Conservation (phyloP, 2,329 filamentous ascomycete genomes). For the Lachnellula hyalina region DNA sequence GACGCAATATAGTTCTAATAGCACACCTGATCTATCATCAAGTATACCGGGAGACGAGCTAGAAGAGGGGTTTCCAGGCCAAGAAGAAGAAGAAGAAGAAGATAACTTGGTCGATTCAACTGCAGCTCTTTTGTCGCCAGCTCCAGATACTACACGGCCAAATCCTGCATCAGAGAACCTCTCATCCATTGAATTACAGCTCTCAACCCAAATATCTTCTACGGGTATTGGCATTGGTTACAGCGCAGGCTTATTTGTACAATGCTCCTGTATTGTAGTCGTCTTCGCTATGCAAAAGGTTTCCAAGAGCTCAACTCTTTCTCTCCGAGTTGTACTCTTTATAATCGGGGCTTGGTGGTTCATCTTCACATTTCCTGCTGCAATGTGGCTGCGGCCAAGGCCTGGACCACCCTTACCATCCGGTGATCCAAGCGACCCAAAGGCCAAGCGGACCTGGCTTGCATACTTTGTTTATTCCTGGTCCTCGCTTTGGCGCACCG, state of each 20-base stretch:
- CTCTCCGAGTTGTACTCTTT: constrained; percentile 80
- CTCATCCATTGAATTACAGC: constrained; percentile 62
- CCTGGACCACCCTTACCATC: constrained; percentile 74
- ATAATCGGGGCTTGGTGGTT: constrained; percentile 91
- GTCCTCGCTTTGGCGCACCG: constrained; percentile 77
- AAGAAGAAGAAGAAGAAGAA: constrained; percentile 4
- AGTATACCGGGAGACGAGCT: constrained; percentile 17
- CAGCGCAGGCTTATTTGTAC: constrained; percentile 76
- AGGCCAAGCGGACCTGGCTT: constrained; percentile 48
- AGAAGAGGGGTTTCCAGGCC: constrained; percentile 10
- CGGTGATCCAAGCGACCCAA: constrained; percentile 13
- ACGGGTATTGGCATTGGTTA: constrained; percentile 94
- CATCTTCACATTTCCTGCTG: constrained; percentile 80
- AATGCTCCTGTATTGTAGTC: constrained; percentile 73
- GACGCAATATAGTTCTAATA: constrained; percentile 25
- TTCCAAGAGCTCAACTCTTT: constrained; percentile 69
- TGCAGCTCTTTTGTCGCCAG: constrained; percentile 39
- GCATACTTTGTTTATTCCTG: constrained; percentile 79
- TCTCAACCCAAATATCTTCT: constrained; percentile 88
- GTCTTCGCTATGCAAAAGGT: constrained; percentile 51
- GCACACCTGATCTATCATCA: constrained; percentile 23
- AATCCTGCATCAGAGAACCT: constrained; percentile 42
- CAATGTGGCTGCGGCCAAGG: constrained; percentile 79
- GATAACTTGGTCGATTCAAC: constrained; percentile 37
- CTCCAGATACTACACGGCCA: constrained; percentile 15